Evolutionary conservation across 306 rosid species (phyloP).

Genomic region (Acacia crassicarpa): DNA sequence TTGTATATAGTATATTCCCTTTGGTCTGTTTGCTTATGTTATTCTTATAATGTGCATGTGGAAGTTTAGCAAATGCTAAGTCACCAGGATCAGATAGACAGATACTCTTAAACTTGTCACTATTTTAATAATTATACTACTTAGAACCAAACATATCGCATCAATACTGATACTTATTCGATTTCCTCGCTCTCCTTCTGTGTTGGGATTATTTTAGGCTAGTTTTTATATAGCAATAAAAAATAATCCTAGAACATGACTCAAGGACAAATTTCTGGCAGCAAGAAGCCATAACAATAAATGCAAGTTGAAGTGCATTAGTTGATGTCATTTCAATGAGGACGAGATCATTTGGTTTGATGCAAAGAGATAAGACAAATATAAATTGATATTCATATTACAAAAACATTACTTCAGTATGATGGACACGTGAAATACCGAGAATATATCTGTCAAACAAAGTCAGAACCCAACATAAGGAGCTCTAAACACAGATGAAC

Average conservation of each 20-base stretch:
- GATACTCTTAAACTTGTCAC: conserved; percentile 7
- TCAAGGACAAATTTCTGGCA: conserved; percentile 25
- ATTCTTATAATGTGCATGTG: not conserved
- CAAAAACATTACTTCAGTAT: conserved; percentile 14
- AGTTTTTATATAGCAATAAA: conserved; percentile 3
- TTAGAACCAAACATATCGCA: conserved; percentile 34
- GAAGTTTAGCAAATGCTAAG: not conserved
- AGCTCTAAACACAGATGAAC: conserved; percentile 40
- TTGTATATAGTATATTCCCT: not conserved
- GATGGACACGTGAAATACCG: conserved; percentile 34
- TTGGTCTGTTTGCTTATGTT: not conserved
- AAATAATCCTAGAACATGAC: not conserved
- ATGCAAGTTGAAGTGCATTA: conserved; percentile 23
- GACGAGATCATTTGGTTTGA: conserved; percentile 26
- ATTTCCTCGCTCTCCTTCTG: not conserved
- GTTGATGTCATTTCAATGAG: conserved; percentile 20
- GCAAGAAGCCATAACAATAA: conserved; percentile 25
- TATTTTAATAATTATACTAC: conserved; percentile 5
- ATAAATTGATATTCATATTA: conserved; percentile 23
- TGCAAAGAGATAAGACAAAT: conserved; percentile 18
- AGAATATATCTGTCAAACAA: conserved; percentile 26
- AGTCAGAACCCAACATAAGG: conserved; percentile 49
- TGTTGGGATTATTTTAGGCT: conserved; percentile 32
- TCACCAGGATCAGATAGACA: not conserved
- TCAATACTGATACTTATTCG: conserved; percentile 29